Conservation (phyloP, 352 stramenopile species). For the Peronospora farinosa region DNA sequence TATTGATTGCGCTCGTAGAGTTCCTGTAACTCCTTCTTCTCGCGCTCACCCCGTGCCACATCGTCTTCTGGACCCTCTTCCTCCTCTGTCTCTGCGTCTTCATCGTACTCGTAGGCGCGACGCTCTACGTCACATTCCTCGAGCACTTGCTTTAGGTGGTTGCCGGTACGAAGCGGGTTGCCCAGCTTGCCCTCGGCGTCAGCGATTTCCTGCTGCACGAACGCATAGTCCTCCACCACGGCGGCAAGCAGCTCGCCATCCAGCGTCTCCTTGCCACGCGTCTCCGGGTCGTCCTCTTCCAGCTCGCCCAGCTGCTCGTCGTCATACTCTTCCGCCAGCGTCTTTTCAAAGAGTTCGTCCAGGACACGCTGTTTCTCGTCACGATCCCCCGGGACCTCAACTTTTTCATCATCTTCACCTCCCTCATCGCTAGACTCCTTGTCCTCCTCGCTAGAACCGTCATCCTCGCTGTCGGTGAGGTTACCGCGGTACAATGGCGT, state of each 20-base stretch:
- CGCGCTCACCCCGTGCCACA: slow-evolving; percentile 22
- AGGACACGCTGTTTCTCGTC: slow-evolving; percentile 81
- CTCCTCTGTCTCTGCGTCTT: slow-evolving; percentile 31
- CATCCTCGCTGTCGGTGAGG: slow-evolving; percentile 68
- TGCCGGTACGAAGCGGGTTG: slow-evolving; percentile 63
- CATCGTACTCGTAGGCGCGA: slow-evolving; percentile 50
- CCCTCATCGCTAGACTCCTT: slow-evolving; percentile 40
- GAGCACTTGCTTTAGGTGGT: slow-evolving; percentile 65
- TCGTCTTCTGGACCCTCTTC: slow-evolving; percentile 37
- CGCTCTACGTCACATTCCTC: slow-evolving; percentile 62
- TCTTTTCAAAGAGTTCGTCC: slow-evolving; percentile 86
- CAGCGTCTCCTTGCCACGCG: slow-evolving; percentile 57
- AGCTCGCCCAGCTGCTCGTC: slow-evolving; percentile 73
- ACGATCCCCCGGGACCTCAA: slow-evolving; percentile 34
- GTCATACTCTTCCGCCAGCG: slow-evolving; percentile 76
- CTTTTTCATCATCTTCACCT: slow-evolving; percentile 25
- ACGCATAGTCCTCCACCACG: slow-evolving; percentile 72
- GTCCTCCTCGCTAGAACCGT: slow-evolving; percentile 84
- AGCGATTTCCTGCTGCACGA: slow-evolving; percentile 64
- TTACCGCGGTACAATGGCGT: slow-evolving; percentile 55
- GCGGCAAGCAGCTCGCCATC: slow-evolving; percentile 59
- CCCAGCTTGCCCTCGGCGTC: slow-evolving; percentile 72
- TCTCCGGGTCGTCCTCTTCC: slow-evolving; percentile 70
- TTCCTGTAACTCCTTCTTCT: slow-evolving; percentile 37
- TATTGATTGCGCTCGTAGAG: slow-evolving; percentile 64